Conservation (phyloP, 108 stramenopile species). For the Pseudonitzschia multistriata region DNA sequence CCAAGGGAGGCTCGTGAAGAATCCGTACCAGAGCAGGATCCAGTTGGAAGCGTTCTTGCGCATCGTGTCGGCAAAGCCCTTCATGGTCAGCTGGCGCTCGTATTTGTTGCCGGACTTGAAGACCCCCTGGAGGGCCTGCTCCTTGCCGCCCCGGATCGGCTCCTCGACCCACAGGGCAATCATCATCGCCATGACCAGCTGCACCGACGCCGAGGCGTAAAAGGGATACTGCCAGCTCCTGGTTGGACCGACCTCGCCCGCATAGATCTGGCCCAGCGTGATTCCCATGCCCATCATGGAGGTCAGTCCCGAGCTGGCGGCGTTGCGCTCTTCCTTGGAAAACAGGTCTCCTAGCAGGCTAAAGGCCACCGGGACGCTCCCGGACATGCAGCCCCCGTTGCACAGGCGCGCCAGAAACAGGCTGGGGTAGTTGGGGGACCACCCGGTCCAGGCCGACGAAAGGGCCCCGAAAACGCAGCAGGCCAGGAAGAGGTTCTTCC, state of each 20-base stretch:
- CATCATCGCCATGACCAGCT: conserved; percentile 35
- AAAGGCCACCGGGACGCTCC: conserved; percentile 67
- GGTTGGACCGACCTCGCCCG: conserved; percentile 45
- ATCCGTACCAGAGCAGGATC: conserved; percentile 59
- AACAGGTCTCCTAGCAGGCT: conserved; percentile 70
- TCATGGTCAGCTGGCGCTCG: conserved; percentile 66
- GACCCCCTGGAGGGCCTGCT: conserved; percentile 61
- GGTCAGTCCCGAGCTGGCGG: conserved; percentile 62
- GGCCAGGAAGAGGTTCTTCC: conserved; percentile 48
- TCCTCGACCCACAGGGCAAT: conserved; percentile 55
- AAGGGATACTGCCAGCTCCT: conserved; percentile 61
- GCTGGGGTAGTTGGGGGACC: conserved; percentile 31
- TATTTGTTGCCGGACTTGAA: conserved; percentile 53
- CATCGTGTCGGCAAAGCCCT: conserved; percentile 57
- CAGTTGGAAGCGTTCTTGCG: conserved; percentile 46
- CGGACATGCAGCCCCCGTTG: conserved; percentile 66
- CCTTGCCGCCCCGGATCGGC: conserved; percentile 70
- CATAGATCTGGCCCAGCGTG: conserved; percentile 65
- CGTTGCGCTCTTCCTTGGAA: conserved; percentile 62
- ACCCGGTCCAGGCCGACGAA: conserved; percentile 41
- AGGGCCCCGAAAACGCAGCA: conserved; percentile 48
- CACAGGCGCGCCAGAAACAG: conserved; percentile 51
- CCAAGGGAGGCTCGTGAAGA: conserved; percentile 66
- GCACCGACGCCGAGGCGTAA: conserved; percentile 37
- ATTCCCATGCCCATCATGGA: conserved; percentile 79